These are phyloP conservation scores for Solanum hybrid DNA, from an alignment of 305 asterid genomes.

Conservation along the genomic window DNA sequence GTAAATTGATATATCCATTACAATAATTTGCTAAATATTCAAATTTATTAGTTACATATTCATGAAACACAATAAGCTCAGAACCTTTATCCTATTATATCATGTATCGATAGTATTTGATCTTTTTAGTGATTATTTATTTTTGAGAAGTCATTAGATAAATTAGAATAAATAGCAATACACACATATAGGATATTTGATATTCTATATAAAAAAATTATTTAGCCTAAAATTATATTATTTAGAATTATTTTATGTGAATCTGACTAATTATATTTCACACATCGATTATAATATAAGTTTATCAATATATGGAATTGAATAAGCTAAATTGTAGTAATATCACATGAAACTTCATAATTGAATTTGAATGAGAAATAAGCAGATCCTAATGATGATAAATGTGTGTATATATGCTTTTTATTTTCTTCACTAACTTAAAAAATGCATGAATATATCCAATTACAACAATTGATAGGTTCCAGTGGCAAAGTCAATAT, in stretches of 20 bases:
- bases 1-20: background rate
- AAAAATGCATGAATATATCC: background rate
- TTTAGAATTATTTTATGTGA: background rate
- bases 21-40: too few species aligned
- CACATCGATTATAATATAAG: background rate
- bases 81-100: background rate
- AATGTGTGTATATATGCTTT: background rate
- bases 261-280: background rate
- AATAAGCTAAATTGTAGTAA: background rate
- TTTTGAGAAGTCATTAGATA: background rate
- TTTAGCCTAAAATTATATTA: background rate
- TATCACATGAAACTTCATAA: background rate
- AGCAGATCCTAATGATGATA: background rate
- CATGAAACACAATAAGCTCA: background rate
- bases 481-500: background rate
- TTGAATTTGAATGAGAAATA: background rate
- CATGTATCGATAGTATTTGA: background rate
- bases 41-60: background rate
- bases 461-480: background rate
- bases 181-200: background rate
- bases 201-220: background rate
- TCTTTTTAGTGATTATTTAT: background rate
- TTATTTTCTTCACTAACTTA: background rate
- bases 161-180: background rate
- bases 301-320: background rate